Evolutionary conservation across 176 grass and related monocot species (phyloP).

Genomic region (Phragmites australis): DNA sequence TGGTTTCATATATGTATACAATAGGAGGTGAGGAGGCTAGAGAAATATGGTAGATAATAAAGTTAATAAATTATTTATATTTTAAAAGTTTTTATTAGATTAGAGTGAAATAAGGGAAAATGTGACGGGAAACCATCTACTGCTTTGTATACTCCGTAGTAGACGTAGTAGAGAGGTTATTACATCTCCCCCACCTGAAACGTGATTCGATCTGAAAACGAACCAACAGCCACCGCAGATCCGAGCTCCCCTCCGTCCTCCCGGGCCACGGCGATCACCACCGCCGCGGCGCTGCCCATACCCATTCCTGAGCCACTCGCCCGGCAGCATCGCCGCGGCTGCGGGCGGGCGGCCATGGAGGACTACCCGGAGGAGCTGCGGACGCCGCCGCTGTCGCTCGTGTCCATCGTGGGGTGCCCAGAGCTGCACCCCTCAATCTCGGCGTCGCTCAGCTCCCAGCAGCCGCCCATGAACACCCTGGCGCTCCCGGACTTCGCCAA

Average conservation of each 20-base stretch:
- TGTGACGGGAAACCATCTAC: no score
- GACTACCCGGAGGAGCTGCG: slow-evolving; percentile 97
- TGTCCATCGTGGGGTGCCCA: slow-evolving; percentile 82
- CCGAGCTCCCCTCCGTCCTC: slow-evolving; percentile 33
- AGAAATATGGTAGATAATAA: no score
- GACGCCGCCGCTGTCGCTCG: slow-evolving; percentile 75
- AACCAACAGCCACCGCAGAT: slow-evolving; percentile 44
- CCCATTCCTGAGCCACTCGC: background rate
- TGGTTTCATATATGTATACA: no score
- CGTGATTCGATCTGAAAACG: background rate
- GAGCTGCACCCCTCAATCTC: slow-evolving; percentile 94
- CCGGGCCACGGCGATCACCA: slow-evolving; percentile 38
- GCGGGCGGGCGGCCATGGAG: slow-evolving; percentile 69
- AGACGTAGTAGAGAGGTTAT: no score
- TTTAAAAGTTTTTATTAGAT: no score
- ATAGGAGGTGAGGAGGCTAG: no score
- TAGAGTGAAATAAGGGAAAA: no score
- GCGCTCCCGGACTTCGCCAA: slow-evolving; percentile 87
- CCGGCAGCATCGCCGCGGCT: slow-evolving; percentile 19
- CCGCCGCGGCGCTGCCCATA: slow-evolving; percentile 9
- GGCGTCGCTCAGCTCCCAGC: slow-evolving; percentile 74
- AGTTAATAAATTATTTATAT: no score
- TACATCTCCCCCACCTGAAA: background rate
- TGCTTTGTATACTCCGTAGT: no score
- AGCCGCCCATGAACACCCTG: slow-evolving; percentile 80